Evolutionary conservation across 768 basidiomycete genomes (phyloP).

Genomic region (Rubroboletus pulcherrimus): DNA sequence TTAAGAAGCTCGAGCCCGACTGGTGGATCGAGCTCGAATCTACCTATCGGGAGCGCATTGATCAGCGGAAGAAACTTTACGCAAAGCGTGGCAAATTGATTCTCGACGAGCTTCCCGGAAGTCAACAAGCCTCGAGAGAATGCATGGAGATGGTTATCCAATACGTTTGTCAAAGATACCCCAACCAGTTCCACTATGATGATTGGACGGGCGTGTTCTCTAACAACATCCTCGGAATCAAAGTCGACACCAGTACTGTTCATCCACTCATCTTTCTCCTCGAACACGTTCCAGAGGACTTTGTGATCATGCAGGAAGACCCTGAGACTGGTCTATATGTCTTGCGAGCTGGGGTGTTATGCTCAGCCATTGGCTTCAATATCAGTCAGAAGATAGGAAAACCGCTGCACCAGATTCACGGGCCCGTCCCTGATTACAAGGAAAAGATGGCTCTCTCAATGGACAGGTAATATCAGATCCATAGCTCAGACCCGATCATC

Average conservation of each 20-base stretch:
- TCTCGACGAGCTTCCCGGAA: slow-evolving; percentile 46
- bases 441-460: slow-evolving; percentile 47
- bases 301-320: slow-evolving; percentile 42
- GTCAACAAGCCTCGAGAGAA: slow-evolving; percentile 46
- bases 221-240: slow-evolving; percentile 40
- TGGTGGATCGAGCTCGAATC: slow-evolving; percentile 58
- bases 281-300: slow-evolving; percentile 53
- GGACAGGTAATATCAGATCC: slow-evolving; percentile 36
- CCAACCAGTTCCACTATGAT: slow-evolving; percentile 45
- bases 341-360: slow-evolving; percentile 43
- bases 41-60: slow-evolving; percentile 43
- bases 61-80: slow-evolving; percentile 40
- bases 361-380: slow-evolving; percentile 51
- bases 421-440: slow-evolving; percentile 47
- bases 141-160: slow-evolving; percentile 55
- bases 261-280: slow-evolving; percentile 43
- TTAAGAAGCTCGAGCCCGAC: slow-evolving; percentile 48
- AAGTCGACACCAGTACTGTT: slow-evolving; percentile 25
- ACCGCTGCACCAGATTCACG: slow-evolving; percentile 44
- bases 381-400: slow-evolving; percentile 45
- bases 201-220: slow-evolving; percentile 34
- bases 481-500: background rate
- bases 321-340: slow-evolving; percentile 40
- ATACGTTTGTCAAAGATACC: slow-evolving; percentile 54
- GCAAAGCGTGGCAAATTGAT: slow-evolving; percentile 38